A percentile compares a stretch with the other conserved stretches of the same genome.
These are phyloP conservation scores for Kuraishia ogatae DNA, from an alignment of 805 yeast genomes.

Conservation along the genomic window DNA sequence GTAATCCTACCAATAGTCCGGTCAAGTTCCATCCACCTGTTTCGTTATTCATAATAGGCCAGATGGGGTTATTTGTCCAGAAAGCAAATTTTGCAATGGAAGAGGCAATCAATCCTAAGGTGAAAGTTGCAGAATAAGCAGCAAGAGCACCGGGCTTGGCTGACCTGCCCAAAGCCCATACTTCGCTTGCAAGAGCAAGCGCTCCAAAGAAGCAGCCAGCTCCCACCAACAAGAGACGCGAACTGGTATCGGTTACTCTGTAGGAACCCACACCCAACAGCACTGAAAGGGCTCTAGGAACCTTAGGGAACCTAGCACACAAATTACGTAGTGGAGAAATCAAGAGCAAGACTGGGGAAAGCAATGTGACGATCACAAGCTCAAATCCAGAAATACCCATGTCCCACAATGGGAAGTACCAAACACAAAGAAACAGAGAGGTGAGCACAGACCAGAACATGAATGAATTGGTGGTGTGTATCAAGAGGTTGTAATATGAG, in stretches of 20 bases:
- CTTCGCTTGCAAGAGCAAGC: slow-evolving; percentile 49
- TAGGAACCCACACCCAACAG: slow-evolving; percentile 72
- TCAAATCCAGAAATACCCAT: slow-evolving; percentile 98
- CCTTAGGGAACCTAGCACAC: slow-evolving; percentile 36
- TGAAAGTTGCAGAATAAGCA: slow-evolving; percentile 47
- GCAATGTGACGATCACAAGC: slow-evolving; percentile 47
- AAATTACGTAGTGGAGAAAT: slow-evolving; percentile 26
- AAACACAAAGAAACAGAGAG: slow-evolving; percentile 74
- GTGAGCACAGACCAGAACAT: slow-evolving; percentile 83
- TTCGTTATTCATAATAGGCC: slow-evolving; percentile 85
- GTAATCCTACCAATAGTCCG: slow-evolving; percentile 57
- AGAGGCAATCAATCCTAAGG: slow-evolving; percentile 66
- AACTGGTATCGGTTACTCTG: slow-evolving; percentile 56
- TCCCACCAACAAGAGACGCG: slow-evolving; percentile 56
- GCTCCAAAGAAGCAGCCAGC: slow-evolving; percentile 59
- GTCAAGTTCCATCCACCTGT: slow-evolving; percentile 82
- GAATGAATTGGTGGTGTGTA: slow-evolving; percentile 54
- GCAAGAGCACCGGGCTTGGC: slow-evolving; percentile 9
- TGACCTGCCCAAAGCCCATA: slow-evolving; percentile 28
- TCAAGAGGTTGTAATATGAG: slow-evolving; percentile 27
- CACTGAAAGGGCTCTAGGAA: slow-evolving; percentile 47
- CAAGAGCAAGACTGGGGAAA: slow-evolving; percentile 48
- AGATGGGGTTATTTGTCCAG: slow-evolving; percentile 85
- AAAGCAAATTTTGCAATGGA: slow-evolving; percentile 67
- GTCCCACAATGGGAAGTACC: slow-evolving; percentile 98